Base-by-base conservation (phyloP, 129 eudicot genomes). In the Gnaphalium uliginosum region DNA sequence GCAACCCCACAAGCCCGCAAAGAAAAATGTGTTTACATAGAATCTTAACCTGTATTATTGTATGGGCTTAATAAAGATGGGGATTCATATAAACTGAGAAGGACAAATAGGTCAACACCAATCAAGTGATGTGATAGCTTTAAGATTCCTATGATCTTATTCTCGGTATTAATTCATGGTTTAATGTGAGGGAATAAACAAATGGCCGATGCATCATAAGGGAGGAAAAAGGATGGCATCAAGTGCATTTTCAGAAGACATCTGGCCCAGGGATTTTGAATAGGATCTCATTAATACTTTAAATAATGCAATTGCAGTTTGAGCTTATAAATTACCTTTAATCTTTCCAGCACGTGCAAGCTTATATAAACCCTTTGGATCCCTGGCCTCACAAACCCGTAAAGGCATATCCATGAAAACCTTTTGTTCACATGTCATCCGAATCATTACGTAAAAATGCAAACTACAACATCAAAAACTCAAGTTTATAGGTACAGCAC, bases 311-410 rank as follows among this genome's bases (percentile, higher is more conserved):
- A 6, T 33, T 35, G 61, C 37, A 37, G 23, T 54, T 43, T 53
- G 29, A 51, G 8, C 21, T 54, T 4, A 32, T 27, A 8, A 68
- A 18, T 56, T 77, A 94, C 99, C 99, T 87, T 81, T 89, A 51
- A 94, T 89, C 83, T 94, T 89, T 77, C 97, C 97, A 19, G 96
- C 97, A 76, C 99, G 87, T 73, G 99, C 97, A 77, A 91, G 87
- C 83, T 91, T 94, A 86, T 94, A 94, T 79, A 94, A 77, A 25
- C 99, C 99, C 83, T 94, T 94, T 13, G 99, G 92, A 74, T 94
- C 99, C 90, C 99, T 89, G 26, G 92, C 87, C 85, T 94, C 99
- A 19, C 99, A 94, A 76, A 94, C 84, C 73, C 85, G 68, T 21
- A 94, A 78, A 59, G 99, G 99, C 66, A 89, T 87, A 83, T 94